Percentiles rank a stretch among this genome's conserved stretches.
Conservation (phyloP, 1,139 yeast species). For the Diutina mesorugosa region DNA sequence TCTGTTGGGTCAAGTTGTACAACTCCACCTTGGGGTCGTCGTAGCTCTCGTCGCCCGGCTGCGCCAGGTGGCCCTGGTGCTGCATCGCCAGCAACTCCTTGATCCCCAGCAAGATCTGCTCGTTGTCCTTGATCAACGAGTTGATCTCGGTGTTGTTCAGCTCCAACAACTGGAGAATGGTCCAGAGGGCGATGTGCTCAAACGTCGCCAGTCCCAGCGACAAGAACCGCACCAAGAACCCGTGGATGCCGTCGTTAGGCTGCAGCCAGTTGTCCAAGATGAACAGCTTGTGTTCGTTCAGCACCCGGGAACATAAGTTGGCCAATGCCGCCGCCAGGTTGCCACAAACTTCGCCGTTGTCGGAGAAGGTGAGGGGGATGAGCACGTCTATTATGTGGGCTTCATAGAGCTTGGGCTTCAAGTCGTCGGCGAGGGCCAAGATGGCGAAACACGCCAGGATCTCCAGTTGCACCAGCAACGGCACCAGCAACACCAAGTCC, state of each 20-base stretch:
- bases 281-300: slow-evolving; percentile 57
- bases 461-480: slow-evolving; percentile 86
- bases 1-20: slow-evolving; percentile 70
- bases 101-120: slow-evolving; percentile 43
- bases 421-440: slow-evolving; percentile 88
- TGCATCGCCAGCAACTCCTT: slow-evolving; percentile 36
- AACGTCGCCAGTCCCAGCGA: slow-evolving; percentile 87
- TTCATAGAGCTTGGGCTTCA: slow-evolving; percentile 74
- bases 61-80: slow-evolving; percentile 12
- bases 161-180: slow-evolving; percentile 83
- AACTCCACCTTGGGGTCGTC: slow-evolving; percentile 63
- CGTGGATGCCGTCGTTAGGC: slow-evolving; percentile 79
- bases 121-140: slow-evolving; percentile 47
- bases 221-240: slow-evolving; percentile 70
- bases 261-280: slow-evolving; percentile 69
- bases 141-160: slow-evolving; percentile 66
- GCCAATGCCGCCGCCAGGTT: slow-evolving; percentile 98
- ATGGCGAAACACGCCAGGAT: slow-evolving; percentile 97
- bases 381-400: slow-evolving; percentile 80
- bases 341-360: slow-evolving; percentile 93
- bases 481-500: slow-evolving; percentile 72
- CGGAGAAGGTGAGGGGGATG: slow-evolving; percentile 80
- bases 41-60: slow-evolving; percentile 12
- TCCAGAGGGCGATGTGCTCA: slow-evolving; percentile 97
- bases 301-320: slow-evolving; percentile 79